These are phyloP conservation scores for Colletotrichum sp. DNA, from an alignment of 2,329 filamentous ascomycete species.

Conservation along the genomic window DNA sequence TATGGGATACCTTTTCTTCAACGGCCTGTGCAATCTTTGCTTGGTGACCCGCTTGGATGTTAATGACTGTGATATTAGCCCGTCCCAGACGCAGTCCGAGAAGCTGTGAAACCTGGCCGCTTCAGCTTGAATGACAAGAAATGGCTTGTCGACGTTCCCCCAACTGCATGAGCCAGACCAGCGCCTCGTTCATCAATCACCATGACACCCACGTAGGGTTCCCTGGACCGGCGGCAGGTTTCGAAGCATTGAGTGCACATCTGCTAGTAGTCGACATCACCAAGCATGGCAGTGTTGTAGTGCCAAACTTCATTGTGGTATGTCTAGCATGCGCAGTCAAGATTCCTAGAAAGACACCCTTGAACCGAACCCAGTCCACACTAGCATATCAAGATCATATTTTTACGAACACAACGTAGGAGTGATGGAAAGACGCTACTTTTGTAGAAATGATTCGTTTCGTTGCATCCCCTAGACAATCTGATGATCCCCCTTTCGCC, in stretches of 20 bases:
- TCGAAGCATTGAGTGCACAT: not conserved
- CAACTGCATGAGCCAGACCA: not conserved
- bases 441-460: not conserved
- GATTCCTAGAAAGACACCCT: not conserved
- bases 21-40: not conserved
- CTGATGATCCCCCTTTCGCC: slow-evolving; percentile 23
- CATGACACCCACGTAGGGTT: not conserved
- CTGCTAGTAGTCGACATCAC: not conserved
- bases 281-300: not conserved
- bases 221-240: not conserved
- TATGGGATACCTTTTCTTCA: not conserved
- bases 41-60: not conserved
- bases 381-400: not conserved
- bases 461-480: slow-evolving; percentile 18
- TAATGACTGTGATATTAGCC: not conserved
- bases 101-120: not conserved
- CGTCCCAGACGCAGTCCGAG: not conserved
- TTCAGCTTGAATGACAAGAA: not conserved
- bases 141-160: not conserved
- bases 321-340: not conserved
- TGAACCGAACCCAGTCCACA: not conserved
- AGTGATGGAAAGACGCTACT: not conserved
- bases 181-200: not conserved
- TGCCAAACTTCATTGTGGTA: not conserved
- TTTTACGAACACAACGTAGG: not conserved